Evolutionary conservation across 202 grass and related monocot species (phyloP).

Genomic region (Alloteropsis angusta): DNA sequence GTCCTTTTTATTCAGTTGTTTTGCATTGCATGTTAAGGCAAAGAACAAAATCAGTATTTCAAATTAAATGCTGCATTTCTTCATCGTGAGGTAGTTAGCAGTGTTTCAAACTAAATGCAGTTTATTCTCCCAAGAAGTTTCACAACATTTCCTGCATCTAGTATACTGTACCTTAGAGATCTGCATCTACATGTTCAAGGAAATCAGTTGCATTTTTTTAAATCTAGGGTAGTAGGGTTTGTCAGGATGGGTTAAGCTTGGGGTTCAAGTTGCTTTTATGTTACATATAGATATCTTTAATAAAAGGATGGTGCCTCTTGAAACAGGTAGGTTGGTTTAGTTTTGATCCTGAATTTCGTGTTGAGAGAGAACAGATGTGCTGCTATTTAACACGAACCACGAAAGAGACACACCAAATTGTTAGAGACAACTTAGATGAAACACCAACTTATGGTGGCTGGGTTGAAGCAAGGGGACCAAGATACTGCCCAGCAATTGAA

Average conservation of each 20-base stretch:
- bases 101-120: conserved; percentile 15
- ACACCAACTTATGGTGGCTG: conserved; percentile 99
- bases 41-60: not conserved
- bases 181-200: not conserved
- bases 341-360: conserved; percentile 85
- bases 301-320: conserved; percentile 21
- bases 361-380: conserved; percentile 91
- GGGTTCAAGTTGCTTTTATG: conserved; percentile 13
- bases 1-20: not conserved
- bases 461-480: conserved; percentile 93
- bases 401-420: conserved; percentile 77
- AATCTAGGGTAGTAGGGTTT: not conserved
- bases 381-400: conserved; percentile 93
- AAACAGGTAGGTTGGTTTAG: conserved; percentile 94
- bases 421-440: conserved; percentile 84
- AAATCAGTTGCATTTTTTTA: not conserved
- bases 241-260: not conserved
- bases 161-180: not conserved
- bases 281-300: not conserved
- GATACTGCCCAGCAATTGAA: conserved; percentile 94
- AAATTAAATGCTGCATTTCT: conserved; percentile 9
- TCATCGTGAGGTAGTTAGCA: no score
- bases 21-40: not conserved
- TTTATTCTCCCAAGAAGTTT: not conserved
- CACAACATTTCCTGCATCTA: not conserved